phyloP scores from a whole-genome alignment of 495 filamentous ascomycete species.

The Hypoxylon fuscum region DNA sequence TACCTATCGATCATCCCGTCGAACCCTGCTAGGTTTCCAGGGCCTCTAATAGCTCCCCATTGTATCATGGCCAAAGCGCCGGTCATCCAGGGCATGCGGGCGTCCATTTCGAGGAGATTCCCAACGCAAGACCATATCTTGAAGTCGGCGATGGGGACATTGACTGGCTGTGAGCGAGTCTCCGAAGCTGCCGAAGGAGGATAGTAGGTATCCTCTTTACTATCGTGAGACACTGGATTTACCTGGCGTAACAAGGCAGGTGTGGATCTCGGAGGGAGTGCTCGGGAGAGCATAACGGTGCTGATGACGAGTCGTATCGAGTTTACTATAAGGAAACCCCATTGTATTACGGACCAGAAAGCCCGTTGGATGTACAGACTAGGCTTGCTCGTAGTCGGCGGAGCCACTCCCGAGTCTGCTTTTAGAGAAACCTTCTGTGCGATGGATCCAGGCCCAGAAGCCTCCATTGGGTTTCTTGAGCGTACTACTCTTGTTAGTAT shows the following conservation, averaged over 20 bases:
- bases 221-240: slow-evolving; percentile 18
- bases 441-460: slow-evolving; percentile 34
- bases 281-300: slow-evolving; percentile 58
- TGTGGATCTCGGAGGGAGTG: slow-evolving; percentile 53
- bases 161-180: slow-evolving; percentile 47
- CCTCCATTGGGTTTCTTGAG: slow-evolving; percentile 17
- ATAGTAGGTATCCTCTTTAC: slow-evolving; percentile 20
- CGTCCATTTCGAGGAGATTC: slow-evolving; percentile 72
- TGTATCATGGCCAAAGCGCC: slow-evolving; percentile 76
- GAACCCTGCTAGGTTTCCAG: slow-evolving; percentile 75
- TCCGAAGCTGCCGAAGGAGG: slow-evolving; percentile 12
- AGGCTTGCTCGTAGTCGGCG: slow-evolving; percentile 44
- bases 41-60: slow-evolving; percentile 73
- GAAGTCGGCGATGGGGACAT: slow-evolving; percentile 78
- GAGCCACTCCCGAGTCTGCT: slow-evolving; percentile 37
- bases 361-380: slow-evolving; percentile 51
- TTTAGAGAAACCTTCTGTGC: slow-evolving; percentile 25
- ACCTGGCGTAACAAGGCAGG: slow-evolving; percentile 15
- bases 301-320: slow-evolving; percentile 69
- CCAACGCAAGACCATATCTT: slow-evolving; percentile 74
- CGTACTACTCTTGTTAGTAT: slow-evolving; percentile 53
- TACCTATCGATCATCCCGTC: slow-evolving; percentile 90
- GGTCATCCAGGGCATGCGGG: slow-evolving; percentile 86
- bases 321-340: slow-evolving; percentile 70
- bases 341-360: slow-evolving; percentile 78